Conservation (phyloP, 139 green algal genomes). For the Chlamydomonas sp. region DNA sequence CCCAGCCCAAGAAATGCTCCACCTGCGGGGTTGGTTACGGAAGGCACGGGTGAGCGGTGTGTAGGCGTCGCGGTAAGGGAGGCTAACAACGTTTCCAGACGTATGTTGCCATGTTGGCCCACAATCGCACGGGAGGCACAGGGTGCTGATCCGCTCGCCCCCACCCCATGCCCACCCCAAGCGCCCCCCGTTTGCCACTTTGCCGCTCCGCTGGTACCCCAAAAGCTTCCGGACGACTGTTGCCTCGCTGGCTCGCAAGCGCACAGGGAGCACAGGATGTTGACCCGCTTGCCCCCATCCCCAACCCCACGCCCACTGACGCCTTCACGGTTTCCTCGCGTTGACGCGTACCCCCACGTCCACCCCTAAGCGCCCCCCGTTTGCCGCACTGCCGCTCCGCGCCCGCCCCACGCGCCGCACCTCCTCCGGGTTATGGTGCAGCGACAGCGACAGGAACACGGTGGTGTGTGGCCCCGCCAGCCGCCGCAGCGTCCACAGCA, state of each 20-base stretch:
- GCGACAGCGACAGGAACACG: slow-evolving; percentile 55
- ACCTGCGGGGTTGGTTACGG: slow-evolving; percentile 26
- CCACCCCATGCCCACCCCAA: not conserved
- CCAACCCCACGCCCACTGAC: no score
- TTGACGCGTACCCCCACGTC: no score
- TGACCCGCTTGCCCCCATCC: no score
- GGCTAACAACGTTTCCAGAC: not conserved
- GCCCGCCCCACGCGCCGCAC: not conserved
- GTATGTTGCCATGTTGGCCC: not conserved
- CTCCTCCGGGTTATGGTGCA: slow-evolving; percentile 64
- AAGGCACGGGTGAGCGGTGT: not conserved
- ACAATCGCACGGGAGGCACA: not conserved
- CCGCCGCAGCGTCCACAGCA: slow-evolving; percentile 55
- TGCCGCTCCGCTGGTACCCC: no score
- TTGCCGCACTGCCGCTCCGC: no score
- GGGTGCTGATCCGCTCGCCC: no score
- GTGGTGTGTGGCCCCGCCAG: slow-evolving; percentile 36
- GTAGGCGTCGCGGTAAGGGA: not conserved
- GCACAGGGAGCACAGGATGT: no score
- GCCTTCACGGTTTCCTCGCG: no score
- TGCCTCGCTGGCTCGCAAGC: no score
- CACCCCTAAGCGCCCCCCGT: no score
- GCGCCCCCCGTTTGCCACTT: not conserved
- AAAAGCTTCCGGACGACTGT: no score
- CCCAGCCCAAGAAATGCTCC: slow-evolving; percentile 47